Evolutionary conservation across 495 filamentous ascomycete species (phyloP), one percentile per base, ranked within the genome.

Genomic region (Penicillium mononematosum): DNA sequence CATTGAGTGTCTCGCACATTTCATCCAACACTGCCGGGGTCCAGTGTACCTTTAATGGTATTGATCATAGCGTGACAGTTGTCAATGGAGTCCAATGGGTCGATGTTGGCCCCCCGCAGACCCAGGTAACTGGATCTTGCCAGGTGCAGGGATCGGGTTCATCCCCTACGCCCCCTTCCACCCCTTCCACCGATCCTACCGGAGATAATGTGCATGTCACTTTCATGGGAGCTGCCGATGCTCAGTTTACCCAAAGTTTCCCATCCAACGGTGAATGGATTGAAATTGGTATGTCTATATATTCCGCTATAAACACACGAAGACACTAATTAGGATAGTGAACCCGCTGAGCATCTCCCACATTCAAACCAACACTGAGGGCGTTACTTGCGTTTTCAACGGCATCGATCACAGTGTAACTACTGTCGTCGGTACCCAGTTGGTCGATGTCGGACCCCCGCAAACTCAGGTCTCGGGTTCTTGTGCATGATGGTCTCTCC

Each of bases 61-160:
- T 64, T 52, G 63, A 73, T 25, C 53, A 63, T 6, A 66, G 64
- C 36, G 22, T 52, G 5, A 72, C 70, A 0, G 43, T 50, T 14
- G 55, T 73, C 17, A 61, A 61, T 29, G 66, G 63, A 1, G 58
- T 34, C 6, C 20, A 56, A 5, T 60, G 36, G 22, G 60, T 66
- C 1, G 62, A 68, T 58, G 71, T 74, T 46, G 68, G 66, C 11
- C 68, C 71, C 36, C 74, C 74, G 5, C 73, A 77, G 69, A 67
- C 71, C 6, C 75, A 76, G 49, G 36, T 65, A n/a, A 67, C 58
- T 9, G 75, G 68, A 17, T 56, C 64, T 50, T 77, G 74, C 59
- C 29, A 31, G 20, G 42, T 39, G 52, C 36, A 38, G n/a, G 45
- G 48, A 31, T 16, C 52, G 17, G 19, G 42, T 17, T 41, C 52